A percentile compares a stretch with the other conserved stretches of the same genome.
phyloP scores from a whole-genome alignment of 2,329 filamentous ascomycete genomes.

The Penicillium sp. region DNA sequence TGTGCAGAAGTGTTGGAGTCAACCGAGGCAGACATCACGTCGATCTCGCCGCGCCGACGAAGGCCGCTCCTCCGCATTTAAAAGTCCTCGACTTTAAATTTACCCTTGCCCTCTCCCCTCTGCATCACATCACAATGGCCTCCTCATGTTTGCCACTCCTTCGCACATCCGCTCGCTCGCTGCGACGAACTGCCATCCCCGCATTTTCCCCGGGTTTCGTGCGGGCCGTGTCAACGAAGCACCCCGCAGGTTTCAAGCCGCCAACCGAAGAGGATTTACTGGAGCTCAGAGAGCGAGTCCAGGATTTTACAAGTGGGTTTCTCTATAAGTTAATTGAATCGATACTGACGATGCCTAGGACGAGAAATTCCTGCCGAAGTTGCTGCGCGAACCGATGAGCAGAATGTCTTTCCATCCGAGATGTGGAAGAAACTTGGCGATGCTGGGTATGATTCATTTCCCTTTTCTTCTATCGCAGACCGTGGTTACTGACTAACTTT shows the following conservation, averaged over 20 bases:
- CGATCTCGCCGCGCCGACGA: conserved; percentile 17
- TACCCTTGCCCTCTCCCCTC: neutral
- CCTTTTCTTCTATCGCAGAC: neutral
- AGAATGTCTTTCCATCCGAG: conserved; percentile 78
- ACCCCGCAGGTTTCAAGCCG: conserved; percentile 58
- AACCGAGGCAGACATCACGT: neutral
- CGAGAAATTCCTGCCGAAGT: conserved; percentile 81
- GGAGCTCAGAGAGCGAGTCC: conserved; percentile 75
- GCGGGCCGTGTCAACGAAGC: conserved; percentile 58
- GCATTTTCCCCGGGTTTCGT: conserved; percentile 26
- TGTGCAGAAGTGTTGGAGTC: no score
- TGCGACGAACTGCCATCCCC: conserved; percentile 28
- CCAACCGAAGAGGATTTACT: conserved; percentile 67
- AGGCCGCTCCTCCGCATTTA: conserved; percentile 14
- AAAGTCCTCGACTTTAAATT: conserved; percentile 8
- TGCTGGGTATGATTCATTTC: conserved; percentile 54
- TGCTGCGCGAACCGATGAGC: conserved; percentile 73
- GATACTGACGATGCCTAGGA: conserved; percentile 38
- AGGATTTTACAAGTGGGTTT: conserved; percentile 66
- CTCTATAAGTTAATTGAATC: neutral
- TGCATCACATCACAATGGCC: conserved; percentile 25
- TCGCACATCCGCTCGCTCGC: conserved; percentile 28
- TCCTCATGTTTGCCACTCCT: conserved; percentile 30
- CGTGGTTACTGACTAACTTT: conserved; percentile 3
- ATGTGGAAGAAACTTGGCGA: conserved; percentile 95